Evolutionary conservation across 768 basidiomycete genomes (phyloP).

Genomic region (Pulveroboletus frians): DNA sequence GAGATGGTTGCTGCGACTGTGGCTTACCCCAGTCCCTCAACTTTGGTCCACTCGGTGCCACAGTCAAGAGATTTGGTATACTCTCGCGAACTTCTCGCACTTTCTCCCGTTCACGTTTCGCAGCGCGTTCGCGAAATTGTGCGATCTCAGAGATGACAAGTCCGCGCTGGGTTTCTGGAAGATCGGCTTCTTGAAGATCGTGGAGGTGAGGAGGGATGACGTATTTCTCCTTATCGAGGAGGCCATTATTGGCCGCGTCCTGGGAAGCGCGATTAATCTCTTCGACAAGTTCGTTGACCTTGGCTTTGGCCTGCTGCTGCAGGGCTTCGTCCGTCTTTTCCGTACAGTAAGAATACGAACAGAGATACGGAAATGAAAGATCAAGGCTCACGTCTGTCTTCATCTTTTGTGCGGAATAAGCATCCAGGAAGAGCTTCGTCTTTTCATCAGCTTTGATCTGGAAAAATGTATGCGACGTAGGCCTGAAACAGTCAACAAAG

Average conservation of each 20-base stretch:
- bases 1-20: constrained; percentile 32
- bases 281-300: constrained; percentile 58
- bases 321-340: constrained; percentile 65
- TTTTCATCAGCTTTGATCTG: constrained; percentile 97
- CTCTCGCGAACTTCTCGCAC: constrained; percentile 67
- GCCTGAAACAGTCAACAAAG: constrained; percentile 22
- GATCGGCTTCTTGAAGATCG: constrained; percentile 93
- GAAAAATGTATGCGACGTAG: constrained; percentile 33
- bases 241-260: constrained; percentile 69
- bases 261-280: constrained; percentile 71
- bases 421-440: constrained; percentile 81
- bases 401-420: constrained; percentile 76
- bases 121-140: constrained; percentile 90
- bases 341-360: neutral
- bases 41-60: constrained; percentile 67
- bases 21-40: constrained; percentile 73
- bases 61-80: constrained; percentile 40
- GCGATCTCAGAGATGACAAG: constrained; percentile 96
- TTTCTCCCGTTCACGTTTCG: constrained; percentile 88
- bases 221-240: constrained; percentile 80
- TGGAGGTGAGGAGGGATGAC: constrained; percentile 94
- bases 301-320: constrained; percentile 56
- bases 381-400: constrained; percentile 64
- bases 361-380: neutral
- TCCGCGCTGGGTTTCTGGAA: constrained; percentile 89